Evolutionary conservation across 2,329 filamentous ascomycete species (phyloP).

Genomic region (Mycosphaerella arachidis): DNA sequence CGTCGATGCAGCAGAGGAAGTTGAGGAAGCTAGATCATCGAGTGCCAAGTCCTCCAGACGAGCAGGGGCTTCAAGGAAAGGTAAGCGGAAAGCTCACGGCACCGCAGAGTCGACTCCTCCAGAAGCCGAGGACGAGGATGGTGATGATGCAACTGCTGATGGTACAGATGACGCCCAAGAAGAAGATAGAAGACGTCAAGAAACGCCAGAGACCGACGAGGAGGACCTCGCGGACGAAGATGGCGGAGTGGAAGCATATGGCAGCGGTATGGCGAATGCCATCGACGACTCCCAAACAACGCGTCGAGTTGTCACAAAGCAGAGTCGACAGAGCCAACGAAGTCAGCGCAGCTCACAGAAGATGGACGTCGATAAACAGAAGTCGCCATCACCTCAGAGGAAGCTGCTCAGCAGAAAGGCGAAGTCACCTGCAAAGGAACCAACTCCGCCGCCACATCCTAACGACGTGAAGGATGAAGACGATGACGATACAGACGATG

Average conservation of each 20-base stretch:
- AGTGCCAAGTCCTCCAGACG: conserved; percentile 11
- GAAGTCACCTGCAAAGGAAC: conserved; percentile 9
- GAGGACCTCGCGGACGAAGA: conserved; percentile 8
- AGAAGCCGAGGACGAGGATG: conserved; percentile 39
- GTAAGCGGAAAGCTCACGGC: conserved; percentile 33
- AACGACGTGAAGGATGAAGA: conserved; percentile 16
- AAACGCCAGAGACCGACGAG: conserved; percentile 15
- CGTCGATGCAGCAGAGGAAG: conserved; percentile 47
- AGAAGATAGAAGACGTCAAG: conserved; percentile 10
- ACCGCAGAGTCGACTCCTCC: conserved; percentile 39
- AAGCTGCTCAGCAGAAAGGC: conserved; percentile 19
- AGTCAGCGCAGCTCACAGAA: neutral
- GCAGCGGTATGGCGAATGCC: neutral
- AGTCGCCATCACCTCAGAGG: conserved; percentile 14
- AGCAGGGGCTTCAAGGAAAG: conserved; percentile 26
- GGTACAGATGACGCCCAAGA: conserved; percentile 24
- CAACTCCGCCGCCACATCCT: conserved; percentile 11
- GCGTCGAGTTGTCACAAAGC: neutral
- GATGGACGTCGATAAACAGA: conserved; percentile 14
- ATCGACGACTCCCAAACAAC: conserved; percentile 3
- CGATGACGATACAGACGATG: conserved; percentile 34
- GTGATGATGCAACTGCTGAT: conserved; percentile 29
- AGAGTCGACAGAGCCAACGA: neutral
- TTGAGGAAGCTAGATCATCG: conserved; percentile 11
- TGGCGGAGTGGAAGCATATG: neutral